Percentiles rank a stretch among this genome's conserved stretches.
These are phyloP conservation scores for Neocallimastix lanati DNA, from an alignment of 192 early-diverging fungal species.

Conservation along the genomic window DNA sequence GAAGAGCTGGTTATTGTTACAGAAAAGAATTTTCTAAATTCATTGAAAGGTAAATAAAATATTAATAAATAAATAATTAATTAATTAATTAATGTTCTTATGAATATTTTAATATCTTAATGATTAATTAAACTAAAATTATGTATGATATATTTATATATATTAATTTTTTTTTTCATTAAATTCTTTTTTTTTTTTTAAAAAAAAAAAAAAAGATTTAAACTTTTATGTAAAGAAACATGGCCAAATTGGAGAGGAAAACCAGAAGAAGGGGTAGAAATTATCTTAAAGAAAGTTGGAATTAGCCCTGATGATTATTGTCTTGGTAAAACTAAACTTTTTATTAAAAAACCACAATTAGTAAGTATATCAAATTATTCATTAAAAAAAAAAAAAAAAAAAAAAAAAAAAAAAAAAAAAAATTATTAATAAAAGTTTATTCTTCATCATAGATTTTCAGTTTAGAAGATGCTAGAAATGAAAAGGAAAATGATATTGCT, in stretches of 20 bases:
- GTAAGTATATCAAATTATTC: no score
- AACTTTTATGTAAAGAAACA: constrained; percentile 58
- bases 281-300: constrained; percentile 70
- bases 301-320: constrained; percentile 84
- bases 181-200: no score
- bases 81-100: no score
- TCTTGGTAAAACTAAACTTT: constrained; percentile 82
- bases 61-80: no score
- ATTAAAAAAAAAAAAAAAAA: no score
- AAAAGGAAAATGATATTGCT: background rate
- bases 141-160: no score
- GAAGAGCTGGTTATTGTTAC: constrained; percentile 92
- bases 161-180: no score
- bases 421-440: no score
- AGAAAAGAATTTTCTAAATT: constrained; percentile 85
- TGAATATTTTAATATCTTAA: no score
- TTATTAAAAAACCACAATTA: constrained; percentile 88
- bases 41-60: constrained; percentile 27
- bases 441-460: background rate
- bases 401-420: no score
- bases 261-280: constrained; percentile 43
- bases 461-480: background rate
- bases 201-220: no score
- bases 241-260: constrained; percentile 64
- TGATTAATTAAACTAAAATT: no score